Evolutionary conservation across 768 basidiomycete genomes (phyloP).

Genomic region (Baorangia bicolor): DNA sequence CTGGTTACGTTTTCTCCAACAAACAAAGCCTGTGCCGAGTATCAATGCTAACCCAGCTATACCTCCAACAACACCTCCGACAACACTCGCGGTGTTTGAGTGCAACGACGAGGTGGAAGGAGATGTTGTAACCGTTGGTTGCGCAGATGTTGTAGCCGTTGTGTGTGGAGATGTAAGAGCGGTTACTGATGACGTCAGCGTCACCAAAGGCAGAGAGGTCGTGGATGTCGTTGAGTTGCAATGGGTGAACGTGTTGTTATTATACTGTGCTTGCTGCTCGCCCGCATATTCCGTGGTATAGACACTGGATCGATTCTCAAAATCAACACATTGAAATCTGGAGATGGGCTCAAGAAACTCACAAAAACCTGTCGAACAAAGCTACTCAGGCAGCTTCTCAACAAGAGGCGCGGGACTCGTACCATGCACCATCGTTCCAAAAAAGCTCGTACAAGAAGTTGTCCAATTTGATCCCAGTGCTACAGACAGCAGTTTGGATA

Average conservation of each 20-base stretch:
- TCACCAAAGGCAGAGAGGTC: neutral
- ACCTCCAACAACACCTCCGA: neutral
- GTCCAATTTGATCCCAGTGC: constrained; percentile 19
- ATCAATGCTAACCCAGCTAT: neutral
- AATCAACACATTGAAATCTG: neutral
- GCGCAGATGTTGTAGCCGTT: too few relatives aligned
- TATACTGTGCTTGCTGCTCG: neutral
- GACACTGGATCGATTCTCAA: neutral
- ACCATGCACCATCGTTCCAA: neutral
- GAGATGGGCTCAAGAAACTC: neutral
- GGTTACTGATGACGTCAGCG: neutral
- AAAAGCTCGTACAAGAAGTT: neutral
- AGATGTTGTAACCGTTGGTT: neutral
- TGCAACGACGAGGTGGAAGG: neutral
- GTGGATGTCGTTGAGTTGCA: neutral
- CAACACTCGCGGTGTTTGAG: neutral
- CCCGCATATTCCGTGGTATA: neutral
- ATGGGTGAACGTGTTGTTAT: neutral
- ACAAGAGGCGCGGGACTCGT: neutral
- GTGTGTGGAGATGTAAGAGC: too few relatives aligned
- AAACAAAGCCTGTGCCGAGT: neutral
- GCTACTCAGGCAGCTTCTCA: neutral
- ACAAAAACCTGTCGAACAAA: constrained; percentile 12
- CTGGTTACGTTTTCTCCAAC: neutral
- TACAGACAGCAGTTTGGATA: constrained; percentile 23